These are phyloP conservation scores for Ophiostoma piceae DNA, from an alignment of 2,329 filamentous ascomycete genomes.

Conservation along the genomic window DNA sequence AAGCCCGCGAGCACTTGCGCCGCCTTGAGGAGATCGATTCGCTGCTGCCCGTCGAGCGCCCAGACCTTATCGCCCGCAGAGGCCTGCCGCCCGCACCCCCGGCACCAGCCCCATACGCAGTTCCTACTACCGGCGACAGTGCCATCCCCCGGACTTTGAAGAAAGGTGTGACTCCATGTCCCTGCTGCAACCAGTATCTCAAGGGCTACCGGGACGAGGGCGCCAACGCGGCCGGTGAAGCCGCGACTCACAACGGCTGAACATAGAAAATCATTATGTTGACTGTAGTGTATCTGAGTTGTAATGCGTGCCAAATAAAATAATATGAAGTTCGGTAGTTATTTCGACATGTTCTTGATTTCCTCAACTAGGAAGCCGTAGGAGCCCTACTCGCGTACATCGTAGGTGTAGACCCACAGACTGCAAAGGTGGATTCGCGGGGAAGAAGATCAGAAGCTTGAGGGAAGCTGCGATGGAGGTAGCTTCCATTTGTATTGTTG, in stretches of 20 bases:
- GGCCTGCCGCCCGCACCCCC: not conserved
- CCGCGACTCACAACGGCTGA: not conserved
- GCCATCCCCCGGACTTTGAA: not conserved
- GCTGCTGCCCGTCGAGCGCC: not conserved
- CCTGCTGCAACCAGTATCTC: constrained; percentile 11
- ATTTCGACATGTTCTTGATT: not conserved
- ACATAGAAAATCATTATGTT: not conserved
- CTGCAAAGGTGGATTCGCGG: not conserved
- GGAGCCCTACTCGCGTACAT: no score
- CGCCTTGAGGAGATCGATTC: constrained; percentile 2
- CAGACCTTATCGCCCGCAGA: not conserved
- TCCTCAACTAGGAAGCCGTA: not conserved
- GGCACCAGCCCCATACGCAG: not conserved
- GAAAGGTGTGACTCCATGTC: not conserved
- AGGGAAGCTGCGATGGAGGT: not conserved
- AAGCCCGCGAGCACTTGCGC: constrained; percentile 11
- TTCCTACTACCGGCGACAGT: not conserved
- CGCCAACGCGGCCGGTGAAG: not conserved
- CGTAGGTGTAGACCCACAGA: not conserved
- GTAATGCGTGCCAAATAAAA: not conserved
- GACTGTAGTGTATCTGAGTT: not conserved
- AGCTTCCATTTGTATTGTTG: not conserved
- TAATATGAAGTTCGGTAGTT: not conserved
- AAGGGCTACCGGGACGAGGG: not conserved
- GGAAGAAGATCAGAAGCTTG: not conserved